Evolutionary conservation across 148 eudicot species (phyloP).

Genomic region (Vaccinium darrowii): DNA sequence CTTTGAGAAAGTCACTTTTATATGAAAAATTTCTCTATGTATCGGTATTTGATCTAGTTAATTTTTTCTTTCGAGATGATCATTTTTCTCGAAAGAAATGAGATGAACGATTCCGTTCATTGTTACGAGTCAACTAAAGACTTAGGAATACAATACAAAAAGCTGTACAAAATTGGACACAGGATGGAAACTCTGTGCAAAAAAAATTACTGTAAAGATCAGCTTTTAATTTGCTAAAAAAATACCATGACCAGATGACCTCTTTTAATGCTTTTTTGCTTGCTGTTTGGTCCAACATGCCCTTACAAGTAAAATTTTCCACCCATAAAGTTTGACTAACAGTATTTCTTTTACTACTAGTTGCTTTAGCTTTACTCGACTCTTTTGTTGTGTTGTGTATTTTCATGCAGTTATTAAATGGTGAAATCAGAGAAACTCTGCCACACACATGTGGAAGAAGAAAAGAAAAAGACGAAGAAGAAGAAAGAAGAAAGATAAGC

Average conservation of each 20-base stretch:
- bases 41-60: no score
- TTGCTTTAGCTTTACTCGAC: constrained; percentile 29
- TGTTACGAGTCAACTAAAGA: no score
- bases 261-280: constrained; percentile 19
- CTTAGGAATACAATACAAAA: no score
- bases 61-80: no score
- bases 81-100: no score
- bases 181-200: neutral
- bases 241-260: neutral
- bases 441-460: constrained; percentile 14
- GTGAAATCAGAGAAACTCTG: constrained; percentile 17
- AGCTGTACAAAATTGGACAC: neutral
- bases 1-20: no score
- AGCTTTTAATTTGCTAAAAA: neutral
- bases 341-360: neutral
- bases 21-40: no score
- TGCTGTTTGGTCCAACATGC: constrained; percentile 23
- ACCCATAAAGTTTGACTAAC: constrained; percentile 36
- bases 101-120: no score
- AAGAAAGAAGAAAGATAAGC: neutral
- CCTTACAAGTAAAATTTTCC: constrained; percentile 23
- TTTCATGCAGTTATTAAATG: constrained; percentile 14
- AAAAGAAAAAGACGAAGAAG: neutral
- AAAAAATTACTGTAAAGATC: neutral
- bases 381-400: constrained; percentile 7